phyloP scores from a whole-genome alignment of 2,329 filamentous ascomycete genomes.

The Ophiocordyceps polyrhachis-furcata region DNA sequence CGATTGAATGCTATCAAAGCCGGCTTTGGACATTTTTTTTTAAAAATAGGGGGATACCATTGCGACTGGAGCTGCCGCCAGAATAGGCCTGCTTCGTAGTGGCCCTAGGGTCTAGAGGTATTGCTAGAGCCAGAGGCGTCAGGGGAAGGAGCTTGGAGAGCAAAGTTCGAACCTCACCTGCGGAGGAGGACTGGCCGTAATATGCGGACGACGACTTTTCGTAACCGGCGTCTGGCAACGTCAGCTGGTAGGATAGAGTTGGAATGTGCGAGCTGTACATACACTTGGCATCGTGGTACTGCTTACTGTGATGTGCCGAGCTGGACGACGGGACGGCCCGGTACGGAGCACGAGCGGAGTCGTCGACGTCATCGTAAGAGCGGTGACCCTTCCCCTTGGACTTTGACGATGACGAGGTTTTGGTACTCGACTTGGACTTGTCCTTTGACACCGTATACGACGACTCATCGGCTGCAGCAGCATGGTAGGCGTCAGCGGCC shows the following conservation, averaged over 20 bases:
- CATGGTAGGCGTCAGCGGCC: not conserved
- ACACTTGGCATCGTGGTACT: conserved; percentile 1
- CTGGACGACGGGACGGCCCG: not conserved
- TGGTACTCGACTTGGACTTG: conserved; percentile 2
- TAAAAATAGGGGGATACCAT: not conserved
- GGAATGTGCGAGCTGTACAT: not conserved
- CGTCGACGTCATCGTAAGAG: conserved; percentile 1
- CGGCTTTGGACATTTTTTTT: too few species aligned
- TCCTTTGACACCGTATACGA: conserved; percentile 2
- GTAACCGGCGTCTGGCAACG: conserved; percentile 1
- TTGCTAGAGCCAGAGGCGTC: too few species aligned
- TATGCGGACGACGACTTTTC: not conserved
- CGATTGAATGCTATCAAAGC: not conserved
- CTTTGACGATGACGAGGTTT: conserved; percentile 1
- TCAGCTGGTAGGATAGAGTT: too few species aligned
- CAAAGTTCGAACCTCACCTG: not conserved
- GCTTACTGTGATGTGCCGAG: not conserved
- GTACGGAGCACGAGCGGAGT: not conserved
- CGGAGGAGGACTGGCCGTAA: conserved; percentile 1
- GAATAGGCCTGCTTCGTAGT: not conserved
- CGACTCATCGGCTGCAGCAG: conserved; percentile 1
- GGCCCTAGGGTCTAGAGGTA: not conserved
- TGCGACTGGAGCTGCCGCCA: not conserved
- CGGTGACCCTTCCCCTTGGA: conserved; percentile 4
- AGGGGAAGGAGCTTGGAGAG: not conserved